Evolutionary conservation across 371 early-diverging fungal genomes (phyloP).

Genomic region (Lichtheimia ramosa): DNA sequence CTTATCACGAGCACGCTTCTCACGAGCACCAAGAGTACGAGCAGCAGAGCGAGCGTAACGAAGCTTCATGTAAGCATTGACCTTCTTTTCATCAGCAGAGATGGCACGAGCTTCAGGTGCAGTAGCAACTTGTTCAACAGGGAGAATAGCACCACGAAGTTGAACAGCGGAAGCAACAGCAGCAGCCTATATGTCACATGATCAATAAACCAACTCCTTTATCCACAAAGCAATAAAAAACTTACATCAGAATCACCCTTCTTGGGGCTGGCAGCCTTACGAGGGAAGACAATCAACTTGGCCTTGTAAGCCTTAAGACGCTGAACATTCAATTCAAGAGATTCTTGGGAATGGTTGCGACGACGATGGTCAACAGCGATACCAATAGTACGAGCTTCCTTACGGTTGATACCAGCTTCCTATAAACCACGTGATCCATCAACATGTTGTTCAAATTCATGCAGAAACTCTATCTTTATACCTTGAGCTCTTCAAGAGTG

Average conservation of each 20-base stretch:
- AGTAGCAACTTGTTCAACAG: slow-evolving; percentile 70
- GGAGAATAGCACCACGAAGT: slow-evolving; percentile 70
- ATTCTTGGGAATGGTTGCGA: slow-evolving; percentile 96
- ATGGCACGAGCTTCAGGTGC: slow-evolving; percentile 81
- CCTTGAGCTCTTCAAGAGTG: slow-evolving; percentile 98
- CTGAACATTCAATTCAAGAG: slow-evolving; percentile 92
- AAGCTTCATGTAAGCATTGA: slow-evolving; percentile 82
- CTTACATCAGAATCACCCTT: slow-evolving; percentile 65
- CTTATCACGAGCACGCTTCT: slow-evolving; percentile 77
- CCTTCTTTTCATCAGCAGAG: slow-evolving; percentile 83
- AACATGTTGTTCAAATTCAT: no score
- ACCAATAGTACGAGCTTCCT: slow-evolving; percentile 96
- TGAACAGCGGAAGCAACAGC: slow-evolving; percentile 74
- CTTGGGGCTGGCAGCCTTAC: slow-evolving; percentile 87
- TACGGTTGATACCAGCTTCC: slow-evolving; percentile 93
- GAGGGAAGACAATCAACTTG: slow-evolving; percentile 93
- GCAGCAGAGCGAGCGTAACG: slow-evolving; percentile 87
- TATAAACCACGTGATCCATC: slow-evolving; percentile 18
- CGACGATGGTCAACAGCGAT: slow-evolving; percentile 99
- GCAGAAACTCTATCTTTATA: slow-evolving; percentile 19
- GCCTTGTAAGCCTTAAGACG: slow-evolving; percentile 97
- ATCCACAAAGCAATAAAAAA: no score
- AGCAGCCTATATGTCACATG: slow-evolving; percentile 53
- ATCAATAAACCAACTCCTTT: no score
- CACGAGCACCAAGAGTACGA: slow-evolving; percentile 84